Evolutionary conservation across 1,284 basidiomycete species (phyloP).

Genomic region (Taiwanofungus camphoratus): DNA sequence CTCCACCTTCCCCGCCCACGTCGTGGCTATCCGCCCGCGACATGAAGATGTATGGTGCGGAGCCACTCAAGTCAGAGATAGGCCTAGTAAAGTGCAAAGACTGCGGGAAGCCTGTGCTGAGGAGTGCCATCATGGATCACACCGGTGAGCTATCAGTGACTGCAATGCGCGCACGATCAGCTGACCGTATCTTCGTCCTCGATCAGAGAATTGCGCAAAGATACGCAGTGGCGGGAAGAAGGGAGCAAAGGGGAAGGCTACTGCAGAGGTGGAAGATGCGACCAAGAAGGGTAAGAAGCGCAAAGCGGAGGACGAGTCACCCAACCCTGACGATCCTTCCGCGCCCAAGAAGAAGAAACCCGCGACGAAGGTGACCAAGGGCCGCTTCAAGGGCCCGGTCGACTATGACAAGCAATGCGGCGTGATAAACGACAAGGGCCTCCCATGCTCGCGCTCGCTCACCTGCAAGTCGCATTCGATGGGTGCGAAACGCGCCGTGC

Average conservation of each 20-base stretch:
- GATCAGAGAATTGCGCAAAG: constrained; percentile 54
- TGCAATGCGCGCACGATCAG: neutral
- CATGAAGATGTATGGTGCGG: constrained; percentile 81
- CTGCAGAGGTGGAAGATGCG: constrained; percentile 16
- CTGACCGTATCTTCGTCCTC: neutral
- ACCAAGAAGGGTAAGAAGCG: constrained; percentile 61
- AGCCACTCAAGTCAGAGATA: constrained; percentile 61
- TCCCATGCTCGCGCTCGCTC: constrained; percentile 93
- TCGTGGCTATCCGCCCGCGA: constrained; percentile 78
- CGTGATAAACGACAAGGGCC: constrained; percentile 93
- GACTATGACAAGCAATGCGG: constrained; percentile 94
- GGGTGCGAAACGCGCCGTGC: constrained; percentile 92
- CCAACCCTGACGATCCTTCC: constrained; percentile 44
- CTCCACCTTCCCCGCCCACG: constrained; percentile 60
- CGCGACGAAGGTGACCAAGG: constrained; percentile 64
- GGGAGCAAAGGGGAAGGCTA: constrained; percentile 46
- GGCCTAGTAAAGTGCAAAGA: constrained; percentile 74
- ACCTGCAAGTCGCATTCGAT: constrained; percentile 99
- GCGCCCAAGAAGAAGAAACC: constrained; percentile 74
- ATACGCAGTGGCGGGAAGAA: constrained; percentile 55
- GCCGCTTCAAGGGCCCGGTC: constrained; percentile 77
- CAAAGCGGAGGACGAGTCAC: constrained; percentile 60
- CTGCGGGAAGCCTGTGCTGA: constrained; percentile 72
- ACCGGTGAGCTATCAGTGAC: constrained; percentile 43
- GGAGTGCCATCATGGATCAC: constrained; percentile 73